Percentiles rank a stretch among this genome's conserved stretches.
Conservation (phyloP, 345 rosid genomes). For the Aquilaria yunnanensis region DNA sequence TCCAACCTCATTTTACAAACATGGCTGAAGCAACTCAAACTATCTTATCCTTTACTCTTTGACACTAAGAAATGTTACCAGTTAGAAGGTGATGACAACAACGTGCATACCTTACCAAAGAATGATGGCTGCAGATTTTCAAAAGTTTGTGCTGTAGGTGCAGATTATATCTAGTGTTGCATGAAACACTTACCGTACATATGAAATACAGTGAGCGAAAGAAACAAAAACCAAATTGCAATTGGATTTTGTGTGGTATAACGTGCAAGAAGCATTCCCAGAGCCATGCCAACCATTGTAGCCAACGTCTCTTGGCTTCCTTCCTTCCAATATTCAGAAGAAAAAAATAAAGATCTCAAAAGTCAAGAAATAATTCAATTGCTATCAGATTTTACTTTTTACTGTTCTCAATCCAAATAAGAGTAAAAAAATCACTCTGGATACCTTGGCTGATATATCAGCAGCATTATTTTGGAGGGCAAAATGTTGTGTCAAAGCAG, state of each 20-base stretch:
- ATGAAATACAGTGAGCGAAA: slow-evolving; percentile 75
- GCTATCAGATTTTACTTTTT: background rate
- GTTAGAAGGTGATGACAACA: no score
- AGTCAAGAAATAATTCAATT: background rate
- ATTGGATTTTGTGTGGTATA: slow-evolving; percentile 67
- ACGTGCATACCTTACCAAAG: no score
- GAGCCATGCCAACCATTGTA: slow-evolving; percentile 90
- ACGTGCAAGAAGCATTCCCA: slow-evolving; percentile 87
- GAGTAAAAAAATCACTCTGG: slow-evolving; percentile 7
- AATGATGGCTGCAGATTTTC: no score
- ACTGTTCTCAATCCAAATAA: slow-evolving; percentile 8
- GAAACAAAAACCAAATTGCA: slow-evolving; percentile 77
- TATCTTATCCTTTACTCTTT: no score
- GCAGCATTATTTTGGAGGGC: slow-evolving; percentile 96
- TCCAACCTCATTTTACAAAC: no score
- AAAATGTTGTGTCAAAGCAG: slow-evolving; percentile 95
- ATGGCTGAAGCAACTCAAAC: no score
- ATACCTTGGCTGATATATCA: slow-evolving; percentile 90
- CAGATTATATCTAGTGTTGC: no score
- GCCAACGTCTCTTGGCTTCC: slow-evolving; percentile 97
- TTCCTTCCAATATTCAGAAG: slow-evolving; percentile 39
- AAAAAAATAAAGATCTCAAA: background rate
- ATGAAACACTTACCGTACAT: slow-evolving; percentile 71
- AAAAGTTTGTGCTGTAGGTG: no score
- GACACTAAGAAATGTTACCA: no score